Evolutionary conservation across 495 filamentous ascomycete genomes (phyloP).

Genomic region (Lentithecium fluviatile): DNA sequence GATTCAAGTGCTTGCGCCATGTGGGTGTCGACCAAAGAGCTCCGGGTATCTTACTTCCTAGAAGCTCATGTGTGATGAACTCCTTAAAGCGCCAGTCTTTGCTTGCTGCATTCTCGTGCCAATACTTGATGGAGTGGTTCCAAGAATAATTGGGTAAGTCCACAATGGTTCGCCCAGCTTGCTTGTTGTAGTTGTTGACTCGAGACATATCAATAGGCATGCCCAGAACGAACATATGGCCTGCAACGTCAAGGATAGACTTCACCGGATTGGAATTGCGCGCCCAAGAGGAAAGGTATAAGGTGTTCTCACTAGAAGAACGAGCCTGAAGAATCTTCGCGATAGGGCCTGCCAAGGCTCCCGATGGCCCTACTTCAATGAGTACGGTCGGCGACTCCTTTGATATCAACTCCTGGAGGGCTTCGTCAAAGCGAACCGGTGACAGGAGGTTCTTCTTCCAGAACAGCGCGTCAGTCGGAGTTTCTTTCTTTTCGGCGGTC

Average conservation of each 20-base stretch:
- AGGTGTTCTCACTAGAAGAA: not conserved
- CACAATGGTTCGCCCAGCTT: not conserved
- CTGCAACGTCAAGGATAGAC: constrained; percentile 6
- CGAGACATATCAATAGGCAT: not conserved
- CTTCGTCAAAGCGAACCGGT: constrained; percentile 53
- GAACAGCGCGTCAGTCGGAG: constrained; percentile 32
- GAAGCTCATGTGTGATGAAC: constrained; percentile 8
- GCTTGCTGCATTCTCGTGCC: constrained; percentile 7
- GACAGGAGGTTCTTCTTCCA: constrained; percentile 15
- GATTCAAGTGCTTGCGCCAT: constrained; percentile 11
- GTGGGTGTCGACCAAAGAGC: constrained; percentile 3
- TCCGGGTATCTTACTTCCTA: constrained; percentile 11
- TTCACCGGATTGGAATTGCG: not conserved
- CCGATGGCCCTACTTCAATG: constrained; percentile 43
- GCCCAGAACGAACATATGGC: constrained; percentile 8
- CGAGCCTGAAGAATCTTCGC: constrained; percentile 30
- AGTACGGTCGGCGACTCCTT: constrained; percentile 7
- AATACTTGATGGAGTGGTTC: constrained; percentile 17
- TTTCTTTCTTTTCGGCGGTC: not conserved
- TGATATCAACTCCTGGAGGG: constrained; percentile 27
- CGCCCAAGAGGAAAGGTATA: constrained; percentile 7
- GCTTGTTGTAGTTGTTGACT: not conserved
- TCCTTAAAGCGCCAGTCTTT: constrained; percentile 9
- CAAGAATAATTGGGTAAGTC: constrained; percentile 19
- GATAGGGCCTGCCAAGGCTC: constrained; percentile 40